Evolutionary conservation across 2,329 filamentous ascomycete genomes (phyloP), one percentile per base, ranked within the genome.

Genomic region (Cadophora malorum): DNA sequence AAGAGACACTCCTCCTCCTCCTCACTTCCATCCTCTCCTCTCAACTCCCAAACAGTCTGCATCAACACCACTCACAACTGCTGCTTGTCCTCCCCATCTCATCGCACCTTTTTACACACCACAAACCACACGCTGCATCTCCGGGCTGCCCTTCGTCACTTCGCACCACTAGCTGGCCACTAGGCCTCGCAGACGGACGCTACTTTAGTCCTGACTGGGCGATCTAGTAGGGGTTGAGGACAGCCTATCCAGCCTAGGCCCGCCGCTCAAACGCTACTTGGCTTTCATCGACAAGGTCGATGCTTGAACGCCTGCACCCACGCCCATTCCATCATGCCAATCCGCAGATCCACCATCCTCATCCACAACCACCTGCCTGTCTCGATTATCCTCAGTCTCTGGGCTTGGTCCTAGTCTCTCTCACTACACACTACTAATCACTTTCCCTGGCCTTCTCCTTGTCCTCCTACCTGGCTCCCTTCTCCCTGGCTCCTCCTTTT

Each of bases 311-410:
- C 31, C 16, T 49, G 41, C 67, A 49, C 53, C 45, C 9, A 28
- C 53, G 45, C 31, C 35, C 52, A 52, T 49, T 63, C 56, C 64
- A 69, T 65, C 64, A 67, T 64, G 64, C 67, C 67, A 65, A 65
- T 68, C 62, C 56, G 60, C 63, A 62, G 62, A 65, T 68, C 63
- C 66, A 67, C 52, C 41, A 50, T 59, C 35, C 41, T 3, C 47
- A 50, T 62, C 47, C 64, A 55, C 38, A 31, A 45, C 62, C 47
- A 53, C 25, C 60, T 52, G 35, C 45, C 58, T 61, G 58, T 47
- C 56, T 59, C 16, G 41, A 45, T 45, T 38, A 38, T 38, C 35
- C 35, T 38, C 35, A 38, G 3, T 38, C 12, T 38, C 35, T 38
- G 35, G 35, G 35, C 35, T 38, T 38, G 12, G 35, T 38, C 35